These are phyloP conservation scores for Meyerozyma athensensis DNA, from an alignment of 1,139 yeast species.

Conservation along the genomic window DNA sequence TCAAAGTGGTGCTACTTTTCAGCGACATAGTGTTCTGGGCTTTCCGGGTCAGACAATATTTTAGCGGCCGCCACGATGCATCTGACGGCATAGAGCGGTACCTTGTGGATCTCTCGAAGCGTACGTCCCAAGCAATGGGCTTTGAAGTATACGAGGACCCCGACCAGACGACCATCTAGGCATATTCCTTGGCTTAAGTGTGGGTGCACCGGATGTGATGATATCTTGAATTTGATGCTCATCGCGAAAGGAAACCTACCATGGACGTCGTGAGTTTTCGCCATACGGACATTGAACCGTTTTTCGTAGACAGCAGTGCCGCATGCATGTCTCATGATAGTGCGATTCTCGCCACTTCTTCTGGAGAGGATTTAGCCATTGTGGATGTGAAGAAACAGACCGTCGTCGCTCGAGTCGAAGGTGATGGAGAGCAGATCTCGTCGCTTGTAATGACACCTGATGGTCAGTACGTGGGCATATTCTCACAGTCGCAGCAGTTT, in stretches of 20 bases:
- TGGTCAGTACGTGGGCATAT: conserved; percentile 61
- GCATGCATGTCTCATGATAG: conserved; percentile 70
- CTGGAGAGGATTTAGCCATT: conserved; percentile 67
- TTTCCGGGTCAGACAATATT: conserved; percentile 36
- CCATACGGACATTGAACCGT: conserved; percentile 49
- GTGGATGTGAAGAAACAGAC: conserved; percentile 58
- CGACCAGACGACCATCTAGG: neutral
- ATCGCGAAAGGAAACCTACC: neutral
- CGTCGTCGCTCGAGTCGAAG: conserved; percentile 60
- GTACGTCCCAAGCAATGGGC: conserved; percentile 40
- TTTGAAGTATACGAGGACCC: conserved; percentile 22
- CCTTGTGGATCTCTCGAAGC: conserved; percentile 39
- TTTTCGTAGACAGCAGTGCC: conserved; percentile 79
- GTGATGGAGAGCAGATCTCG: conserved; percentile 84
- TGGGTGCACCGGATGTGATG: neutral
- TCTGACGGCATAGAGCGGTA: conserved; percentile 45
- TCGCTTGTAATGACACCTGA: conserved; percentile 74
- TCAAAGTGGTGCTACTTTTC: conserved; percentile 33
- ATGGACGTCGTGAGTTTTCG: conserved; percentile 3
- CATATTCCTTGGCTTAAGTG: neutral
- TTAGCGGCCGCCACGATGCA: conserved; percentile 31
- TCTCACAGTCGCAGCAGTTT: conserved; percentile 82
- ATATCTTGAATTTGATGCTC: neutral
- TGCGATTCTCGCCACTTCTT: conserved; percentile 70
- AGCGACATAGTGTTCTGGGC: conserved; percentile 41